phyloP scores from a whole-genome alignment of 805 yeast genomes.

The Starmerella davenportii region DNA sequence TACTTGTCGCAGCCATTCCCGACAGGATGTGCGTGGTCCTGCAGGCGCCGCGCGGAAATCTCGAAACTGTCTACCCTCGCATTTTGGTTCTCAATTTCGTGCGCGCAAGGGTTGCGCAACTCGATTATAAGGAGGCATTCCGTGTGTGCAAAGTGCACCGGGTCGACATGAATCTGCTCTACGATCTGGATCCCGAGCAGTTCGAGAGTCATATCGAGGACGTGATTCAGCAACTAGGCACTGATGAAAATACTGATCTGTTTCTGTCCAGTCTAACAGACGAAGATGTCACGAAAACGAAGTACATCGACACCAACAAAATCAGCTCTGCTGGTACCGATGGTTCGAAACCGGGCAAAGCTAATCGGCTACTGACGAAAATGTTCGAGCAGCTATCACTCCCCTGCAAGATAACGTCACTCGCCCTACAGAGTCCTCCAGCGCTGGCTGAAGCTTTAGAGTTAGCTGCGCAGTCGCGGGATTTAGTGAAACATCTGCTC shows the following conservation, averaged over 20 bases:
- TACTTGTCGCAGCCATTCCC: conserved; percentile 67
- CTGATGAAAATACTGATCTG: conserved; percentile 63
- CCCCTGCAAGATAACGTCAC: conserved; percentile 63
- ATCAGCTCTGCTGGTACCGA: neutral
- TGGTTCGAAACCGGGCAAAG: conserved; percentile 27
- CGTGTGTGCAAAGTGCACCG: conserved; percentile 74
- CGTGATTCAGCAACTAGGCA: conserved; percentile 53
- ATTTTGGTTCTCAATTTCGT: conserved; percentile 78
- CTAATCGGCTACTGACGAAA: conserved; percentile 61
- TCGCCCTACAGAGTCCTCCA: conserved; percentile 82
- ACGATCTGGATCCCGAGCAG: conserved; percentile 64
- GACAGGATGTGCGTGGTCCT: conserved; percentile 63
- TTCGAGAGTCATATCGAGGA: conserved; percentile 45
- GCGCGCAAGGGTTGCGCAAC: conserved; percentile 42
- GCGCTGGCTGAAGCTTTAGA: conserved; percentile 56
- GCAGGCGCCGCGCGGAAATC: conserved; percentile 91
- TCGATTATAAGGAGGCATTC: conserved; percentile 56
- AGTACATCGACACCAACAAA: conserved; percentile 53
- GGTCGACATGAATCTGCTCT: conserved; percentile 72
- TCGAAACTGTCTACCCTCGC: conserved; percentile 86
- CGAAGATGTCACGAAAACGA: conserved; percentile 67
- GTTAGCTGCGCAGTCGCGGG: conserved; percentile 27
- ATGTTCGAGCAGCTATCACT: conserved; percentile 22
- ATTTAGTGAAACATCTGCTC: conserved; percentile 57
- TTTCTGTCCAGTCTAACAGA: conserved; percentile 73